Conservation (phyloP, 176 grass and related monocot genomes). For the Cenchrus purpureus region DNA sequence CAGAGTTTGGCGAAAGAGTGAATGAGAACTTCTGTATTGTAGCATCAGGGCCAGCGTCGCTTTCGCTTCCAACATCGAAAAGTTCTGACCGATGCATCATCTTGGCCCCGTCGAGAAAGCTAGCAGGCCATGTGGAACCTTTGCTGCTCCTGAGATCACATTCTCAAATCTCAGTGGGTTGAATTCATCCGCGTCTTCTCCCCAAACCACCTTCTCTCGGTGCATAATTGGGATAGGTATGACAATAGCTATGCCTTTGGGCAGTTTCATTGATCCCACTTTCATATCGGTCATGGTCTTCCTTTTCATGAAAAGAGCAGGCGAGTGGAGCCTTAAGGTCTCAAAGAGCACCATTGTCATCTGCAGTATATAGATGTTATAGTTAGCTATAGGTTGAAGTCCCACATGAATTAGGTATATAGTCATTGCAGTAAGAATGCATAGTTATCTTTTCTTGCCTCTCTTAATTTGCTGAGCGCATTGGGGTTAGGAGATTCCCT, state of each 20-base stretch:
- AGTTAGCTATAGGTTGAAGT: neutral
- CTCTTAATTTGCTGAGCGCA: conserved; percentile 51
- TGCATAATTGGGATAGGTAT: conserved; percentile 36
- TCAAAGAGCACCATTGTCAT: conserved; percentile 48
- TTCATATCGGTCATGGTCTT: conserved; percentile 5
- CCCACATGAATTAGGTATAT: neutral
- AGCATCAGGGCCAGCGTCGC: conserved; percentile 22
- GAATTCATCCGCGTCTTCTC: conserved; percentile 33
- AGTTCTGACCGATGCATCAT: conserved; percentile 31
- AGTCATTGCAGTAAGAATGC: neutral
- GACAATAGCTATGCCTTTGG: conserved; percentile 10
- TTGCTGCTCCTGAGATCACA: conserved; percentile 17
- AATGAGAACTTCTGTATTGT: conserved; percentile 22
- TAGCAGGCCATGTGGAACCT: conserved; percentile 26
- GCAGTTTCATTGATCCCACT: conserved; percentile 27
- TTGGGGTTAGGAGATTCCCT: conserved; percentile 27
- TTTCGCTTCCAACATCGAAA: conserved; percentile 35
- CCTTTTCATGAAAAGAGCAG: conserved; percentile 26
- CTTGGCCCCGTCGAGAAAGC: conserved; percentile 38
- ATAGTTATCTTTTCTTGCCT: conserved; percentile 22
- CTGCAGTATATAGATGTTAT: neutral
- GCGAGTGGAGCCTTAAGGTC: conserved; percentile 34
- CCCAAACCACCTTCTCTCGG: conserved; percentile 38
- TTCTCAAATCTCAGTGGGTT: conserved; percentile 26
- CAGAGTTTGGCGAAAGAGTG: conserved; percentile 28